phyloP scores from a whole-genome alignment of 1,139 yeast genomes.

The Zygosaccharomyces sapae region DNA sequence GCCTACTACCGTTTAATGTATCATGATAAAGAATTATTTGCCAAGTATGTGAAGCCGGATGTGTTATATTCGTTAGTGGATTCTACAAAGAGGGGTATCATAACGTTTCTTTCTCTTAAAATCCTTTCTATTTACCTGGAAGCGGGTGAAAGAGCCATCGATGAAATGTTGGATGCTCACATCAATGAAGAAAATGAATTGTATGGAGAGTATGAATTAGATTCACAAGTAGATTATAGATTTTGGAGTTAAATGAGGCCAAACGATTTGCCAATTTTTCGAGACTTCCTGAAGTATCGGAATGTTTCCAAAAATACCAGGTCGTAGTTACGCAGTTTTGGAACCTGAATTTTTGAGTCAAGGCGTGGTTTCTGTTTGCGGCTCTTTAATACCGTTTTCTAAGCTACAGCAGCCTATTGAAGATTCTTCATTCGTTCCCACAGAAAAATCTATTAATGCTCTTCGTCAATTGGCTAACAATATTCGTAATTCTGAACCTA shows the following conservation, averaged over 20 bases:
- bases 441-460: slow-evolving; percentile 51
- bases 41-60: slow-evolving; percentile 51
- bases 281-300: slow-evolving; percentile 33
- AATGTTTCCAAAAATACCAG: slow-evolving; percentile 8
- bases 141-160: slow-evolving; percentile 55
- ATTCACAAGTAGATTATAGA: slow-evolving; percentile 47
- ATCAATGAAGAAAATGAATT: slow-evolving; percentile 27
- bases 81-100: slow-evolving; percentile 31
- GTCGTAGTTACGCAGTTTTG: slow-evolving; percentile 16
- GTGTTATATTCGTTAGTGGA: slow-evolving; percentile 44
- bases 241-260: slow-evolving; percentile 65
- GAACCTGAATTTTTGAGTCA: slow-evolving; percentile 38
- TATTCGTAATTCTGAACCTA: slow-evolving; percentile 58
- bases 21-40: slow-evolving; percentile 52
- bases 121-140: slow-evolving; percentile 53
- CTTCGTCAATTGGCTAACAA: slow-evolving; percentile 54
- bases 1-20: slow-evolving; percentile 61
- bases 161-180: slow-evolving; percentile 46
- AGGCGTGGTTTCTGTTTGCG: slow-evolving; percentile 65
- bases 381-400: slow-evolving; percentile 57
- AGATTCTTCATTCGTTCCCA: slow-evolving; percentile 52
- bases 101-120: slow-evolving; percentile 53
- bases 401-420: neutral
- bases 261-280: slow-evolving; percentile 56
- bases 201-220: slow-evolving; percentile 47